Evolutionary conservation across 2,329 filamentous ascomycete genomes (phyloP).

Genomic region (Cladosporium sp.): DNA sequence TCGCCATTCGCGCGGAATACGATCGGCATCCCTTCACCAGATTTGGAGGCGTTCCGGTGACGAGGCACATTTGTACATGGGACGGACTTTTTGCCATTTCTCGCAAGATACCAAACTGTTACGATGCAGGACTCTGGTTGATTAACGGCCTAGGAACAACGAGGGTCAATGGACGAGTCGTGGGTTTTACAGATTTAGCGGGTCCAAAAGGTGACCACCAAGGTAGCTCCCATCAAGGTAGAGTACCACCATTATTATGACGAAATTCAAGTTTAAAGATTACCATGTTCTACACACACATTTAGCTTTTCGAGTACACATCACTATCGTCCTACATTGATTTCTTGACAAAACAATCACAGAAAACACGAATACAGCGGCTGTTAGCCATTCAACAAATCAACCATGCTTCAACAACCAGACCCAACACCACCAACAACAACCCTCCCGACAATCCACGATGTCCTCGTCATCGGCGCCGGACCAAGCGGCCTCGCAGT

Average conservation of each 20-base stretch:
- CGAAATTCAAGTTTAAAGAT: neutral
- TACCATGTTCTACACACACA: neutral
- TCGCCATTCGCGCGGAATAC: neutral
- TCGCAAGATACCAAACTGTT: conserved; percentile 1
- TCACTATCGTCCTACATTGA: neutral
- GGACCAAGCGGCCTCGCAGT: conserved; percentile 75
- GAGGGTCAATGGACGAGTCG: neutral
- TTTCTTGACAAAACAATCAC: neutral
- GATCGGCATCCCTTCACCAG: neutral
- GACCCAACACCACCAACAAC: neutral
- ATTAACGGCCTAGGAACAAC: conserved; percentile 1
- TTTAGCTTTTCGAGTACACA: neutral
- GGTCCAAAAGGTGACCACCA: conserved; percentile 16
- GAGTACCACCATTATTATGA: conserved; percentile 16
- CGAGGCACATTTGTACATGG: neutral
- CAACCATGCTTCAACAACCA: neutral
- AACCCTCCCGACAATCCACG: conserved; percentile 45
- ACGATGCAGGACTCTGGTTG: neutral
- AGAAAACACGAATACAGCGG: neutral
- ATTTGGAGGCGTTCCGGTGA: neutral
- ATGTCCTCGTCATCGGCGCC: conserved; percentile 72
- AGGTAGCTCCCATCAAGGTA: conserved; percentile 20
- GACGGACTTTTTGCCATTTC: neutral
- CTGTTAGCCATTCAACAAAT: too few relatives aligned
- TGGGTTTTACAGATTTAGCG: conserved; percentile 9